Evolutionary conservation across 148 eudicot species (phyloP).

Genomic region (Suaeda aralocaspica): DNA sequence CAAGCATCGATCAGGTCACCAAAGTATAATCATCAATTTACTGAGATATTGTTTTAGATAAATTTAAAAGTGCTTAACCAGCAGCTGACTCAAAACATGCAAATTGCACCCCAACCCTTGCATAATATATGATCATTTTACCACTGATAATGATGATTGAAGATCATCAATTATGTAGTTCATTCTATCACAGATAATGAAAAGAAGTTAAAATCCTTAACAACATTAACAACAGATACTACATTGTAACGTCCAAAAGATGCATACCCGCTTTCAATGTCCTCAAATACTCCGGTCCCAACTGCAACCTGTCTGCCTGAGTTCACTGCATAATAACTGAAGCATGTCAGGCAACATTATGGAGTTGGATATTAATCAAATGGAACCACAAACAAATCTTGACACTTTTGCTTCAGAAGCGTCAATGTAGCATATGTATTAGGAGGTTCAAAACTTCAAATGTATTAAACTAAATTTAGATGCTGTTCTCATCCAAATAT

Average conservation of each 20-base stretch:
- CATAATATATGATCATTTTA: no score
- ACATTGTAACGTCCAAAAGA: not conserved
- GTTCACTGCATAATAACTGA: slow-evolving; percentile 30
- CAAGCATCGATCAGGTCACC: not conserved
- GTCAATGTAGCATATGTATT: not conserved
- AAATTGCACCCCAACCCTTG: no score
- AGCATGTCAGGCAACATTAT: not conserved
- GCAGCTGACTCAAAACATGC: not conserved
- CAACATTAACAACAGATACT: not conserved
- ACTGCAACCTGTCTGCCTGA: slow-evolving; percentile 60
- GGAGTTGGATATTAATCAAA: not conserved
- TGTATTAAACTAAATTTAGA: not conserved
- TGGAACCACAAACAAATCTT: not conserved
- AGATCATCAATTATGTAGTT: no score
- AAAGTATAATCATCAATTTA: not conserved
- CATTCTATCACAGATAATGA: no score
- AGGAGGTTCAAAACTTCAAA: not conserved
- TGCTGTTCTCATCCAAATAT: not conserved
- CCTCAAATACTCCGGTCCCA: slow-evolving; percentile 76
- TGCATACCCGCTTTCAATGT: slow-evolving; percentile 71
- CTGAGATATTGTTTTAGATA: not conserved
- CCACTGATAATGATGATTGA: no score
- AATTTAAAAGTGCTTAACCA: not conserved
- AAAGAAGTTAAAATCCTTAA: not conserved
- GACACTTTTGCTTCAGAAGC: not conserved